Percentiles rank a stretch among this genome's conserved stretches.
Evolutionary conservation across 768 basidiomycete genomes (phyloP).

Genomic region (Lactifluus pinguis): DNA sequence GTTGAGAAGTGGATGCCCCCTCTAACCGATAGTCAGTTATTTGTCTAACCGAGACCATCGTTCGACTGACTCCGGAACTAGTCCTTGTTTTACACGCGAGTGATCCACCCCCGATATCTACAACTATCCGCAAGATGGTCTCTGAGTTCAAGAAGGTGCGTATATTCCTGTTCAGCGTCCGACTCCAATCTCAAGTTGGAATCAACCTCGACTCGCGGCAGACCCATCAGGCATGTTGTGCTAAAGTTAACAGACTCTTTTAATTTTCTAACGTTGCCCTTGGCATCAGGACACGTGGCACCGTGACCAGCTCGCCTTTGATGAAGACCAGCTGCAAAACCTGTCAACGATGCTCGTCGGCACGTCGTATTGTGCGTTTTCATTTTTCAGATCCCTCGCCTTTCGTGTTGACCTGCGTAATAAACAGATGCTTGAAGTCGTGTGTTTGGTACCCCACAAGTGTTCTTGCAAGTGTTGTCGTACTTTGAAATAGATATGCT

Average conservation of each 20-base stretch:
- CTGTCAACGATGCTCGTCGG: conserved; percentile 85
- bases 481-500: background rate
- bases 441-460: background rate
- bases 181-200: background rate
- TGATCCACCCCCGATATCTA: conserved; percentile 84
- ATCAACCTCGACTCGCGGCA: conserved; percentile 9
- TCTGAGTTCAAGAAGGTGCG: conserved; percentile 78
- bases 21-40: conserved; percentile 56
- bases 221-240: conserved; percentile 30
- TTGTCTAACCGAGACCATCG: background rate
- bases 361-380: conserved; percentile 71
- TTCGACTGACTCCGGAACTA: conserved; percentile 23
- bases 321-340: conserved; percentile 83
- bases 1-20: conserved; percentile 48
- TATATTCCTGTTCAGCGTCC: background rate
- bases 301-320: conserved; percentile 77
- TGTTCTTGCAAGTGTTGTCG: background rate
- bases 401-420: conserved; percentile 7
- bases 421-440: conserved; percentile 22
- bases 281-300: conserved; percentile 76
- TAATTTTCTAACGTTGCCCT: background rate
- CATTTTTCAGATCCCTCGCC: background rate
- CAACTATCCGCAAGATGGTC: conserved; percentile 78
- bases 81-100: conserved; percentile 72
- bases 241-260: background rate